Evolutionary conservation across 1,139 yeast species (phyloP).

Genomic region (Meyerozyma smithsonii): DNA sequence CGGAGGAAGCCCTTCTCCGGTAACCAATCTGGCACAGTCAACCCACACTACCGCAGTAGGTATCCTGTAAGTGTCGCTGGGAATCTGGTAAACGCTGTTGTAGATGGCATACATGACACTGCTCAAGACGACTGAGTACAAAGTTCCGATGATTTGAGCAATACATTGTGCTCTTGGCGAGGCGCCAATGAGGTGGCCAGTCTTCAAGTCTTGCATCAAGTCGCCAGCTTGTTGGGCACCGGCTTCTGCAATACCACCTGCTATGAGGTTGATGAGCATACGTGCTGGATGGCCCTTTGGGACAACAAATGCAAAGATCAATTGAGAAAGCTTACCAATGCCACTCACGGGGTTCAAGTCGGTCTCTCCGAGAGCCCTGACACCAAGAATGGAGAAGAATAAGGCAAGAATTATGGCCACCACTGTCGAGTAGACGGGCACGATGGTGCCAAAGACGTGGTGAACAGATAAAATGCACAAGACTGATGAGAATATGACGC

Average conservation of each 20-base stretch:
- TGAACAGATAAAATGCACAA: slow-evolving; percentile 64
- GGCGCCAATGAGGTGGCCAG: slow-evolving; percentile 89
- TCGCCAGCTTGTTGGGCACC: slow-evolving; percentile 99
- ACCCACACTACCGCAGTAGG: slow-evolving; percentile 98
- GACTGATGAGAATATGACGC: slow-evolving; percentile 60
- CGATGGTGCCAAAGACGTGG: slow-evolving; percentile 60
- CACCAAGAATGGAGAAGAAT: slow-evolving; percentile 77
- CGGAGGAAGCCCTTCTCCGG: slow-evolving; percentile 87
- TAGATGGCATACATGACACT: slow-evolving; percentile 79
- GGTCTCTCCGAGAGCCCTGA: slow-evolving; percentile 92
- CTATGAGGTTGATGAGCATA: slow-evolving; percentile 78
- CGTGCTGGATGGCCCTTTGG: slow-evolving; percentile 76
- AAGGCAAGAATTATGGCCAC: slow-evolving; percentile 72
- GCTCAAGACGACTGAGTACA: slow-evolving; percentile 76
- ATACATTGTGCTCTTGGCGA: slow-evolving; percentile 87
- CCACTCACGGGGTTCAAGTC: slow-evolving; percentile 97
- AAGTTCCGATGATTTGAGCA: slow-evolving; percentile 85
- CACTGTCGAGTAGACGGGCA: slow-evolving; percentile 67
- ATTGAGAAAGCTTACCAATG: slow-evolving; percentile 88
- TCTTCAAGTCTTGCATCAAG: slow-evolving; percentile 91
- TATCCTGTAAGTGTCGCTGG: slow-evolving; percentile 72
- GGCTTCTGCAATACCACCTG: slow-evolving; percentile 97
- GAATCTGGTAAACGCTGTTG: slow-evolving; percentile 77
- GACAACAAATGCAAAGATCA: slow-evolving; percentile 77
- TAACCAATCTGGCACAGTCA: slow-evolving; percentile 88